Evolutionary conservation across 2,329 filamentous ascomycete genomes (phyloP), one percentile per base, ranked within the genome.

Genomic region (Pyrenochaeta sp.): DNA sequence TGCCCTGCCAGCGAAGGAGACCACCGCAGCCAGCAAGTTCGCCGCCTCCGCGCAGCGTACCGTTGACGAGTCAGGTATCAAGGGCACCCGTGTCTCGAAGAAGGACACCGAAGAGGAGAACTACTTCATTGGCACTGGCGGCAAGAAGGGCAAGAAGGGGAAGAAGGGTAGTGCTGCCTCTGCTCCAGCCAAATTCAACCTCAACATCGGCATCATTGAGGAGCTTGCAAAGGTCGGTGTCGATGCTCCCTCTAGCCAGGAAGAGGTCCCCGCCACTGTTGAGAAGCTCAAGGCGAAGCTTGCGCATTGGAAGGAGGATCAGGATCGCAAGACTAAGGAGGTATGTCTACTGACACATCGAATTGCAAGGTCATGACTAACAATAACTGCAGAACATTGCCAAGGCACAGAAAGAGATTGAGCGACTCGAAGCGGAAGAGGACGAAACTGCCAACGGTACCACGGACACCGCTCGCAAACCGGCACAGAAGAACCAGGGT

Each of bases 221-320:
- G 91, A 97, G 79, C 91, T 96, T 66, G 84, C 87, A 67, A 90
- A 91, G 79, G 86, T 98, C 76, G 90, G 90, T 70, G 88, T 98
- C 67, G 90, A 97, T 58, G 91, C 94, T 51, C 95, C 95, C 32
- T 92, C 94, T 85, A 91, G 88, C 79, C 88, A 92, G 73, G 85
- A 88, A 54, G 94, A 97, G 71, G 89, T 98, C 13, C 88, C 93
- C 27, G 83, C 83, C 59, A 87, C 91, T 13, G 82, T 92, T 46
- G 93, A 97, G 83, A 94, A 97, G 84, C 87, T 98, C 72, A 93
- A 94, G 81, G 91, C 88, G 74, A 98, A 98, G 87, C 85, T 98
- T 51, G 88, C 88, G 30, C 85, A 90, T 79, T 99, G 94, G 93
- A 97, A 96, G 85, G 83, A 86, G 51, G 91, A 97, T 80, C 95